These are phyloP conservation scores for Didymella exigua DNA, from an alignment of 2,329 filamentous ascomycete genomes.

Conservation along the genomic window DNA sequence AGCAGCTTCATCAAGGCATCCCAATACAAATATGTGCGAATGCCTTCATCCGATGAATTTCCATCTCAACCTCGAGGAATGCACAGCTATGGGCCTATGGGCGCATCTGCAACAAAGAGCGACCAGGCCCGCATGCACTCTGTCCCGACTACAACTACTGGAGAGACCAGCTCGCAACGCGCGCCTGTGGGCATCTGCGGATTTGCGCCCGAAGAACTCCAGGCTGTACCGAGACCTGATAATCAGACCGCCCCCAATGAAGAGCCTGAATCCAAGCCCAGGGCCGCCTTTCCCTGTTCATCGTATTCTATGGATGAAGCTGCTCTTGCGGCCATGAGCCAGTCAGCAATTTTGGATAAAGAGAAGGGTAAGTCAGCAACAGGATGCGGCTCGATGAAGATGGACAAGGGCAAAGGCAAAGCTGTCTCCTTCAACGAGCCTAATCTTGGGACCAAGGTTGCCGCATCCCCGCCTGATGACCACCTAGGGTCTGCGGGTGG, in stretches of 20 bases:
- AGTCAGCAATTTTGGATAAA: neutral
- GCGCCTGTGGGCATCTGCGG: neutral
- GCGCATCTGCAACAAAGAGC: neutral
- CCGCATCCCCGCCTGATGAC: neutral
- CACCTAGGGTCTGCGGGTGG: neutral
- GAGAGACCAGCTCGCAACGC: neutral
- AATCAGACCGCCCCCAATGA: neutral
- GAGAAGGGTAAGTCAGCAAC: neutral
- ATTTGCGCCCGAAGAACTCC: neutral
- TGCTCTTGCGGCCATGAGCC: neutral
- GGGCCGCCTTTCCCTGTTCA: neutral
- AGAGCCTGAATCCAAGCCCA: neutral
- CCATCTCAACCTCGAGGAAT: neutral
- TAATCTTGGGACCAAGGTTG: neutral
- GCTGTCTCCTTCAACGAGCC: neutral
- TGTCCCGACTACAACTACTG: neutral
- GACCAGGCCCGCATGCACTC: neutral
- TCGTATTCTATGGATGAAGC: neutral
- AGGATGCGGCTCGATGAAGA: neutral
- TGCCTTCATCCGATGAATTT: neutral
- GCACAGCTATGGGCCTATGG: neutral
- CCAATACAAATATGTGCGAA: neutral
- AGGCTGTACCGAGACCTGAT: neutral
- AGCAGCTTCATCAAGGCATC: slow-evolving; percentile 12
- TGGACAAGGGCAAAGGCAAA: neutral